These are phyloP conservation scores for Triticum monococcum DNA, from an alignment of 176 grass and related monocot species.

Conservation along the genomic window DNA sequence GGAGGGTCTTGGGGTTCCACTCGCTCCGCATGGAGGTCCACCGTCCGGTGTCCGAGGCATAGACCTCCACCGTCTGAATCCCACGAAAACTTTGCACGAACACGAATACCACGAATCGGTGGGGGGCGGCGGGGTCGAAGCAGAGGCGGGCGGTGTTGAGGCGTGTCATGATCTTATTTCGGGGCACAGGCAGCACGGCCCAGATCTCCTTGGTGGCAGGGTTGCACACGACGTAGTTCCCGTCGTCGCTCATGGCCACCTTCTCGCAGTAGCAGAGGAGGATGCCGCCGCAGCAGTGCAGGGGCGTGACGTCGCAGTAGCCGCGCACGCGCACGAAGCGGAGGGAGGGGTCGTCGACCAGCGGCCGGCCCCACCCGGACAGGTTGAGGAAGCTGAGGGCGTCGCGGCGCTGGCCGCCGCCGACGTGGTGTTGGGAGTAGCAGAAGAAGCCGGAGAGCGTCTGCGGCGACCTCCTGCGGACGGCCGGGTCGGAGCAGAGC, in stretches of 20 bases:
- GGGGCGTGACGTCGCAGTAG: neutral
- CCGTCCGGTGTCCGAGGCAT: too few species aligned
- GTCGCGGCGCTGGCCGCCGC: too few species aligned
- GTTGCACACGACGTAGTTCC: neutral
- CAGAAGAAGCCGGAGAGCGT: neutral
- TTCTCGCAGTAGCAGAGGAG: neutral
- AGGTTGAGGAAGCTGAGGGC: neutral
- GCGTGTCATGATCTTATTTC: neutral
- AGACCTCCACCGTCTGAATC: neutral
- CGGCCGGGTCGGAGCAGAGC: neutral
- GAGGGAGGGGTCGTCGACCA: neutral
- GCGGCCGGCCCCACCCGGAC: neutral
- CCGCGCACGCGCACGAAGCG: neutral
- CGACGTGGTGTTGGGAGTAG: neutral
- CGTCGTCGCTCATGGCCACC: too few species aligned
- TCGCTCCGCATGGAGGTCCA: too few species aligned
- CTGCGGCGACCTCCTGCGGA: neutral
- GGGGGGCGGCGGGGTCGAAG: neutral
- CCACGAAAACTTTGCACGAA: neutral
- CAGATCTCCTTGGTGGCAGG: neutral
- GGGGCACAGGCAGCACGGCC: neutral
- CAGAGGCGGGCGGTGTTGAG: neutral
- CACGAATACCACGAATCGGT: neutral
- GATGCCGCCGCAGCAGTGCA: neutral
- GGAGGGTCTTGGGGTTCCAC: too few species aligned